A percentile compares a stretch with the other conserved stretches of the same genome.
phyloP scores from a whole-genome alignment of 2,329 filamentous ascomycete genomes.

The Stylonectria norvegica region DNA sequence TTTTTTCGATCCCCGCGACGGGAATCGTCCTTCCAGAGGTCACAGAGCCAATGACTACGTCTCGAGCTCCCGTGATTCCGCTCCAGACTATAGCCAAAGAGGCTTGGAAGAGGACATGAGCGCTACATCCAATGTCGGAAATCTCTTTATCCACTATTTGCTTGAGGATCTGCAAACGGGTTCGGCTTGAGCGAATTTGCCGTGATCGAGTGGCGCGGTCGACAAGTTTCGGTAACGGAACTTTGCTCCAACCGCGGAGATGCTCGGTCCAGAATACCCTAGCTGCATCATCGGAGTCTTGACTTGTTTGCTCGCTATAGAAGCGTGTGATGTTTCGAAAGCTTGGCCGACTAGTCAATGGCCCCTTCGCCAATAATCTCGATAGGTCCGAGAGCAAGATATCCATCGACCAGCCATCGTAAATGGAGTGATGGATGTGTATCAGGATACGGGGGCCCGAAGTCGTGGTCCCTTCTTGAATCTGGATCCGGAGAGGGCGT shows the following conservation, averaged over 20 bases:
- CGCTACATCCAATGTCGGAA: slow-evolving; percentile 47
- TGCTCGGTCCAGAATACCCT: slow-evolving; percentile 68
- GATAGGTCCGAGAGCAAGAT: slow-evolving; percentile 67
- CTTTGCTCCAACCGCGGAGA: slow-evolving; percentile 54
- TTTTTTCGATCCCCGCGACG: slow-evolving; percentile 63
- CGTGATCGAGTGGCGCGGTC: slow-evolving; percentile 21
- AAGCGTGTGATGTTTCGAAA: slow-evolving; percentile 59
- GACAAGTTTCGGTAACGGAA: slow-evolving; percentile 51
- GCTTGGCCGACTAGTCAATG: slow-evolving; percentile 44
- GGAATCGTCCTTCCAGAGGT: slow-evolving; percentile 79
- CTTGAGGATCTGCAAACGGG: slow-evolving; percentile 17
- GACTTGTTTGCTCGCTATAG: slow-evolving; percentile 31
- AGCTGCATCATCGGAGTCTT: slow-evolving; percentile 37
- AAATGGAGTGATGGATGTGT: slow-evolving; percentile 76
- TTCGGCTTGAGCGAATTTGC: slow-evolving; percentile 13
- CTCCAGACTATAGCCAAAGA: slow-evolving; percentile 64
- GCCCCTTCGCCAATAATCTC: slow-evolving; percentile 38
- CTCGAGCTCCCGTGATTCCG: slow-evolving; percentile 58
- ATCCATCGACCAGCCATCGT: slow-evolving; percentile 92
- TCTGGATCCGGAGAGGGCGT: slow-evolving; percentile 59
- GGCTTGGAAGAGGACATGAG: slow-evolving; percentile 74
- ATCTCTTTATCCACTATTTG: slow-evolving; percentile 32
- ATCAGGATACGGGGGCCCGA: slow-evolving; percentile 39
- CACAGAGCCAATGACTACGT: slow-evolving; percentile 74
- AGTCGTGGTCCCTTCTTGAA: slow-evolving; percentile 31